Base-by-base conservation (phyloP, 495 filamentous ascomycete genomes). In the Aspergillus asperescens region DNA sequence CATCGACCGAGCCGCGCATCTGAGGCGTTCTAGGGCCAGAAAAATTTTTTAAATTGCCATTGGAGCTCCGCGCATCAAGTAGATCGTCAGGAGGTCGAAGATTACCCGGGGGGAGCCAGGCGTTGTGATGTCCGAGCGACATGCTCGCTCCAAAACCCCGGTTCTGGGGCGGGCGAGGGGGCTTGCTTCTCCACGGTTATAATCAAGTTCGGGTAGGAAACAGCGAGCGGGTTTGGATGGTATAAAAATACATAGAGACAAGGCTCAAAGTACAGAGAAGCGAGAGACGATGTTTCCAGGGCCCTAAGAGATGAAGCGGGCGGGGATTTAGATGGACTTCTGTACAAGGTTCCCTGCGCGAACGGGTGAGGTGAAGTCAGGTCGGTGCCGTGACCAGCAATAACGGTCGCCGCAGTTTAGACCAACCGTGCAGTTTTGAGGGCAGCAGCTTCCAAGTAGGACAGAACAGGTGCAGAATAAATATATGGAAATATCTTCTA, bases 121-220 rank as follows among this genome's bases (percentile, higher is more conserved):
- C 61, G 71, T 74, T 64, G 67, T 65, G 61, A 57, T 72, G 71
- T 66, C 72, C 72, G 66, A 73, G 71, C 70, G 74, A 76, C 74
- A 77, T 77, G 65, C 57, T 74, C 72, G 74, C 71, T 72, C 69
- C 65, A 65, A 76, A 65, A 73, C 71, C 72, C 71, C 72, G 66
- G 64, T 63, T 68, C 52, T 71, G 65, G 70, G 72, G 69, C 63
- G 70, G 67, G 67, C 67, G 68, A 74, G 71, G 64, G 61, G 64
- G 68, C 65, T 69, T 68, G 68, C 66, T 69, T 62, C 71, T 77
- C 72, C 72, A 70, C 69, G 67, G 62, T 67, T 72, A 54, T 50
- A 60, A 67, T 69, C 63, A 69, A 57, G 55, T 63, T 53, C 65
- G 63, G 62, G 53, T 40, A 62, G 66, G 50, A 60, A 58, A 60